Evolutionary conservation across 306 rosid species (phyloP), one percentile per base, ranked within the genome.

Genomic region (Comarum palustre): DNA sequence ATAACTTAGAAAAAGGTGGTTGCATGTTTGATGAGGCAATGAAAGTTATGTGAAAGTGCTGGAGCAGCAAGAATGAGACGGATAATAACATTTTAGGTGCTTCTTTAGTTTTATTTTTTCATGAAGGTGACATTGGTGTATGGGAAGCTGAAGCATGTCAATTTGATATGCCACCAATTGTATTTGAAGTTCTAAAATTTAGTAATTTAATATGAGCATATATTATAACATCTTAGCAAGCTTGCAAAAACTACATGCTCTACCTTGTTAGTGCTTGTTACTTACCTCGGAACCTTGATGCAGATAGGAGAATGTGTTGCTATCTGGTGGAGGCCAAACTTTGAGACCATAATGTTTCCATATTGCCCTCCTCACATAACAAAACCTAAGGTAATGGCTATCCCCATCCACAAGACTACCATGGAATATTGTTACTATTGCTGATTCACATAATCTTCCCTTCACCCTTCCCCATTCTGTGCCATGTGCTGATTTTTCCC

Each of bases 261-360:
- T 42, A 8, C 71, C 39, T 72, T 67, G 24, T 57, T 76, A 34
- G 66, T 73, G 50, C 67, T 75, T 72, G 16, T 75, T 62, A 16
- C 50, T 62, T 65, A 64, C 16, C 55, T 29, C 52, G 57, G 55
- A 20, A 38, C 69, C 41, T 41, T 65, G 60, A 57, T 79, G 83
- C 95, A 95, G 99, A 92, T 92, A 50, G 97, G 99, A 68, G 99
- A 95, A 68, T 92, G 99, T 60, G 99, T 95, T 74, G 97, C 99
- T 29, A 92, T 78, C 85, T 95, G 99, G 99, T 95, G 99, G 99
- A 92, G 99, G 80, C 99, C 97, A 73, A 95, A 95, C 82, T 95
- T 95, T 77, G 99, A 95, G 77, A 95, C 96, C 77, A 89, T 90
- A 25, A 92, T 95, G 99, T 95, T 92, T 72, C 99, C 99, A 32